A percentile compares a stretch with the other conserved stretches of the same genome.
These are phyloP conservation scores for Penicillium goetzii DNA, from an alignment of 495 filamentous ascomycete species.

Conservation along the genomic window DNA sequence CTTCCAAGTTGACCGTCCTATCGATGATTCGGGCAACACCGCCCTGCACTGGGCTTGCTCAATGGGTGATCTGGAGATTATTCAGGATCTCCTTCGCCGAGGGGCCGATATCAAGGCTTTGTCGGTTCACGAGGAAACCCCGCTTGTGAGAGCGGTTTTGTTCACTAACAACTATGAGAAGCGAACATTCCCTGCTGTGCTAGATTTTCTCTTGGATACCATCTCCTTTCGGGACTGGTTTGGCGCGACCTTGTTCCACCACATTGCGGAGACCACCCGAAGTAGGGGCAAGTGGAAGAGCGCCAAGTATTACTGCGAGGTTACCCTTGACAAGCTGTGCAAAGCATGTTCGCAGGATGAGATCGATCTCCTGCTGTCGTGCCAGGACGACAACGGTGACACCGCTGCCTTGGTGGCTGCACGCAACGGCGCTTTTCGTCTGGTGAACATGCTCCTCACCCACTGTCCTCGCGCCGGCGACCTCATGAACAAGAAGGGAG, in stretches of 20 bases:
- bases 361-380: slow-evolving; percentile 69
- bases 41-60: slow-evolving; percentile 95
- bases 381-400: slow-evolving; percentile 80
- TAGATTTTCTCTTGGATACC: slow-evolving; percentile 77
- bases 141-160: slow-evolving; percentile 88
- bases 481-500: slow-evolving; percentile 75
- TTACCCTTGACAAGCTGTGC: slow-evolving; percentile 80
- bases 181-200: slow-evolving; percentile 77
- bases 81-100: slow-evolving; percentile 78
- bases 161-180: slow-evolving; percentile 97
- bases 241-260: slow-evolving; percentile 86
- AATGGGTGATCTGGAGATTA: slow-evolving; percentile 95
- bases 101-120: slow-evolving; percentile 66
- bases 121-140: slow-evolving; percentile 85
- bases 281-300: slow-evolving; percentile 78
- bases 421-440: slow-evolving; percentile 58
- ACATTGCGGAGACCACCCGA: slow-evolving; percentile 81
- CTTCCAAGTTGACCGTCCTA: slow-evolving; percentile 83
- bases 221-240: slow-evolving; percentile 74
- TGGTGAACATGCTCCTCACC: slow-evolving; percentile 46
- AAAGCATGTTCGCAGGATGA: slow-evolving; percentile 68
- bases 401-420: slow-evolving; percentile 89
- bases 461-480: slow-evolving; percentile 75
- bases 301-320: slow-evolving; percentile 89
- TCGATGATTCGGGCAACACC: slow-evolving; percentile 86